These are phyloP conservation scores for Rhododendron simsii DNA, from an alignment of 148 eudicot genomes.

Conservation along the genomic window DNA sequence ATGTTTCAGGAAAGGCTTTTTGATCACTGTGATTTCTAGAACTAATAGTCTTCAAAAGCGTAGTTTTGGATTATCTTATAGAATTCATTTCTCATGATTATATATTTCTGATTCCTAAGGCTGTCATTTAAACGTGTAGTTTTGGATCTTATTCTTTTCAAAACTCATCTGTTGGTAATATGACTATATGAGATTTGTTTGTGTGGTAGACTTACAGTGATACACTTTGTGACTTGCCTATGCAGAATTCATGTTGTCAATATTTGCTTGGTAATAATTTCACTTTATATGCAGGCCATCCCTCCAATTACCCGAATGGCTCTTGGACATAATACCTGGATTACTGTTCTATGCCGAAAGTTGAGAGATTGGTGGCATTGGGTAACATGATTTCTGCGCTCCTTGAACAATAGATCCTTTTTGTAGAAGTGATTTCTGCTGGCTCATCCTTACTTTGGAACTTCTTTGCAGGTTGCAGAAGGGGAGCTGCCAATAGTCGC, in stretches of 20 bases:
- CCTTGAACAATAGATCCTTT: slow-evolving; percentile 7
- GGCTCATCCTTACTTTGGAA: slow-evolving; percentile 16
- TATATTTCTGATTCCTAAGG: not conserved
- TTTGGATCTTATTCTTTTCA: slow-evolving; percentile 5
- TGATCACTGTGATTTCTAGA: not conserved
- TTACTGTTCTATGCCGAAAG: slow-evolving; percentile 92
- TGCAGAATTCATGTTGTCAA: not conserved
- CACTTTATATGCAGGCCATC: slow-evolving; percentile 50
- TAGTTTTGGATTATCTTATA: not conserved
- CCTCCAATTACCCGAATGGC: slow-evolving; percentile 93
- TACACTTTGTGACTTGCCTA: not conserved
- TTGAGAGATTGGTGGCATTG: slow-evolving; percentile 99
- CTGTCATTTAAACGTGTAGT: not conserved
- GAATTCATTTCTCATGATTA: not conserved
- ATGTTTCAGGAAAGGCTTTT: not conserved
- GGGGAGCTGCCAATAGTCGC: slow-evolving; percentile 94
- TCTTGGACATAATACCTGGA: slow-evolving; percentile 86
- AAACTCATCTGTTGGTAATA: not conserved
- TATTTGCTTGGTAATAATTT: not conserved
- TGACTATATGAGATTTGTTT: not conserved
- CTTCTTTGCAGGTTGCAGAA: slow-evolving; percentile 74
- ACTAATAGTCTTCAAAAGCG: not conserved
- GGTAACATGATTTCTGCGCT: slow-evolving; percentile 41
- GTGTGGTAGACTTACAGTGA: not conserved
- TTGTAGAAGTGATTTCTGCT: slow-evolving; percentile 8